phyloP scores from a whole-genome alignment of 2,329 filamentous ascomycete genomes.

The Arachnomyces sp. region DNA sequence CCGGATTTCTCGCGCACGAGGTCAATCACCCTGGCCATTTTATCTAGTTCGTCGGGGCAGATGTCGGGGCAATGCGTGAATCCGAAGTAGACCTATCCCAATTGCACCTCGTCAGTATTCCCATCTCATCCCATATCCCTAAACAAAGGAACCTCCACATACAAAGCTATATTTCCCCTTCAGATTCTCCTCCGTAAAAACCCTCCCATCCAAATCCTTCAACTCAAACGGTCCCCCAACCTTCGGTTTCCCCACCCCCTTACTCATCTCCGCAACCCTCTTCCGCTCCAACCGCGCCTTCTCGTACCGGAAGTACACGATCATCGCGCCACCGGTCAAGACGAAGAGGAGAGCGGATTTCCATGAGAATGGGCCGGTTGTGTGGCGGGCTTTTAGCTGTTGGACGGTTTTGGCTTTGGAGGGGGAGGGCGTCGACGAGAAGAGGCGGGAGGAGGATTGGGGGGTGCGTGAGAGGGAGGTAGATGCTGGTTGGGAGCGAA shows the following conservation, averaged over 20 bases:
- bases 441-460: conserved; percentile 8
- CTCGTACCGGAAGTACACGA: conserved; percentile 87
- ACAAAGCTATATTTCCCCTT: conserved; percentile 67
- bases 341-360: conserved; percentile 84
- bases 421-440: conserved; percentile 22
- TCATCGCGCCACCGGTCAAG: conserved; percentile 63
- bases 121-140: no score
- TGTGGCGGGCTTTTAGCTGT: conserved; percentile 31
- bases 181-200: conserved; percentile 70
- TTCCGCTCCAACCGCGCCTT: conserved; percentile 86
- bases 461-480: neutral
- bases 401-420: conserved; percentile 31
- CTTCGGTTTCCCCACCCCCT: conserved; percentile 86
- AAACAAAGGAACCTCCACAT: conserved; percentile 18
- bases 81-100: conserved; percentile 78
- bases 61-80: conserved; percentile 98
- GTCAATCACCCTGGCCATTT: conserved; percentile 96
- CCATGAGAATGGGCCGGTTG: conserved; percentile 70
- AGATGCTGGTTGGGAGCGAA: neutral
- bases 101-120: conserved; percentile 3
- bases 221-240: conserved; percentile 82
- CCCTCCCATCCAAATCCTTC: conserved; percentile 69
- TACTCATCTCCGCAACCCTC: conserved; percentile 80
- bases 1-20: conserved; percentile 39
- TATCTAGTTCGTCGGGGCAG: conserved; percentile 97